These are phyloP conservation scores for Actinomortierella wolfii DNA, from an alignment of 371 early-diverging fungal species.

Conservation along the genomic window DNA sequence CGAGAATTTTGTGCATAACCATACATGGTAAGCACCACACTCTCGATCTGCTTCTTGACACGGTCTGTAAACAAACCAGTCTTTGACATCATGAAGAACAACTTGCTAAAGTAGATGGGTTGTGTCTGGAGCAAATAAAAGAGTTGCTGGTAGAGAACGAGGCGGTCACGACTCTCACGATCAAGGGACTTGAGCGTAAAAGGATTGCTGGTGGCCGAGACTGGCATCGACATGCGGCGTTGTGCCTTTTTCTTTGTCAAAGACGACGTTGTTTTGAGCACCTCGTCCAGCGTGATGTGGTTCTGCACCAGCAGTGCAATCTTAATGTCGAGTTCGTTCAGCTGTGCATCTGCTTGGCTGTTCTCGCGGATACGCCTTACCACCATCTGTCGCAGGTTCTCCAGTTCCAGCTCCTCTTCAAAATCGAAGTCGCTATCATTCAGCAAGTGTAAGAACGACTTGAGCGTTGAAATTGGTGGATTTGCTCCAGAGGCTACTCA, in stretches of 20 bases:
- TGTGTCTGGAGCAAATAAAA: conserved; percentile 97
- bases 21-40: conserved; percentile 91
- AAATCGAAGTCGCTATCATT: conserved; percentile 92
- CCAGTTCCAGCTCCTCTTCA: conserved; percentile 90
- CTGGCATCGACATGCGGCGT: conserved; percentile 53
- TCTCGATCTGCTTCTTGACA: conserved; percentile 83
- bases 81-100: conserved; percentile 83
- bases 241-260: conserved; percentile 60
- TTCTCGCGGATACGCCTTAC: conserved; percentile 92
- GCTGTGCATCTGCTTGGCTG: conserved; percentile 76
- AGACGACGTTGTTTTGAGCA: conserved; percentile 66
- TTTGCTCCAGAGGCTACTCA: conserved; percentile 72
- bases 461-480: conserved; percentile 80
- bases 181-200: conserved; percentile 75
- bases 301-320: conserved; percentile 97
- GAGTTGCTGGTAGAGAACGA: conserved; percentile 88
- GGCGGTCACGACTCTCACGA: conserved; percentile 76
- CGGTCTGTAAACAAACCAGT: conserved; percentile 57
- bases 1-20: conserved; percentile 95
- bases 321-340: conserved; percentile 93
- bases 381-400: conserved; percentile 83
- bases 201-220: conserved; percentile 40
- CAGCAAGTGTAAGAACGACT: conserved; percentile 87
- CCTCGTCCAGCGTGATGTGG: conserved; percentile 93
- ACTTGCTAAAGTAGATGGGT: conserved; percentile 85